Percentiles rank a stretch among this genome's conserved stretches.
Conservation (phyloP, 1,284 basidiomycete genomes). For the Psilocybe mexicana region DNA sequence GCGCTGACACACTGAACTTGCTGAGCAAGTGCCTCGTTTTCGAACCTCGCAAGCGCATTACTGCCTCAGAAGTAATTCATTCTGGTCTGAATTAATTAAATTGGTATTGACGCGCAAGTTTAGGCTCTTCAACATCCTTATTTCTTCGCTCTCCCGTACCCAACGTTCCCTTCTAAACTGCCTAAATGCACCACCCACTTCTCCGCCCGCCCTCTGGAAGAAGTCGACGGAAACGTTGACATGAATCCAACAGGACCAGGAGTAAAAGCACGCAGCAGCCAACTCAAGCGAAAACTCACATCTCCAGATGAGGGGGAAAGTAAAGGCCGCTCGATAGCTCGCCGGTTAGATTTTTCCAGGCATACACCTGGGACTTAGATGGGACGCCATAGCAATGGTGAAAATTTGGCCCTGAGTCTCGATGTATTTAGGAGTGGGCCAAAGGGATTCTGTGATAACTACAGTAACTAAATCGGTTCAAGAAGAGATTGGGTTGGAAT, state of each 20-base stretch:
- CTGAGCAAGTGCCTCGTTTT: conserved; percentile 80
- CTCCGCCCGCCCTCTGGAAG: conserved; percentile 60
- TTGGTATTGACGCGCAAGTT: neutral
- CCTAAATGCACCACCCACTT: conserved; percentile 68
- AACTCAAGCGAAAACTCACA: conserved; percentile 48
- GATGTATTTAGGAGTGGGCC: neutral
- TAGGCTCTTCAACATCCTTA: conserved; percentile 79
- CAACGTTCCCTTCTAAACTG: conserved; percentile 79
- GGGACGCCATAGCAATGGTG: neutral
- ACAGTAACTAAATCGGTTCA: neutral
- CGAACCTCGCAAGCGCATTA: conserved; percentile 84
- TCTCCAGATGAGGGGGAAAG: conserved; percentile 39
- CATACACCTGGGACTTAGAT: conserved; percentile 32
- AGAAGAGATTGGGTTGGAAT: neutral
- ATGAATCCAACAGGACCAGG: conserved; percentile 39
- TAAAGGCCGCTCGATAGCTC: conserved; percentile 45
- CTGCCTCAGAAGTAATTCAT: conserved; percentile 70
- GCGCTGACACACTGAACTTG: conserved; percentile 84
- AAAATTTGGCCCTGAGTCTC: no score
- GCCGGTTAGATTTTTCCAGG: conserved; percentile 50
- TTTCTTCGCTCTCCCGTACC: conserved; percentile 76
- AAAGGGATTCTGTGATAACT: neutral
- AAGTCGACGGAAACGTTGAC: conserved; percentile 71
- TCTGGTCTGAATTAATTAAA: neutral
- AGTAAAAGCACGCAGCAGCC: conserved; percentile 39